Percentiles rank a stretch among this genome's conserved stretches.
phyloP scores from a whole-genome alignment of 192 early-diverging fungal species.

The Podila clonocystis region DNA sequence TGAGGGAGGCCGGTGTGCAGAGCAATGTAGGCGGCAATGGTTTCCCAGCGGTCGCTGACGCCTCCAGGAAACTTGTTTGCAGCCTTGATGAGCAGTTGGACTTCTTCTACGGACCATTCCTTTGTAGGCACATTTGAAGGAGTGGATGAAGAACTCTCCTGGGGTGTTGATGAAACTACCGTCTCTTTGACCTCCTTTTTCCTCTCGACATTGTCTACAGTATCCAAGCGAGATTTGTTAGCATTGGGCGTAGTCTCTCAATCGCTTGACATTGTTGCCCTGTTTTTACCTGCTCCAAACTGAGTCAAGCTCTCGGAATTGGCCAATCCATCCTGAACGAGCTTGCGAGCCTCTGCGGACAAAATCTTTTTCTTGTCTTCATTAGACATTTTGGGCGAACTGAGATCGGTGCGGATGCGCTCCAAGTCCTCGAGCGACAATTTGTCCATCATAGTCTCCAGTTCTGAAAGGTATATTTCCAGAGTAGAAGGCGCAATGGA shows the following conservation, averaged over 20 bases:
- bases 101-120: constrained; percentile 78
- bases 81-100: constrained; percentile 79
- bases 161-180: neutral
- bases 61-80: constrained; percentile 86
- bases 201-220: constrained; percentile 20
- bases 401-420: constrained; percentile 45
- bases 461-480: constrained; percentile 57
- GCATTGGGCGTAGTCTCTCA: neutral
- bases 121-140: constrained; percentile 16
- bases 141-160: neutral
- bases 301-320: constrained; percentile 40
- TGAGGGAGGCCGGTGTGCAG: constrained; percentile 70
- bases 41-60: constrained; percentile 79
- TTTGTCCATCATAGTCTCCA: constrained; percentile 66
- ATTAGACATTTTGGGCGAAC: constrained; percentile 13
- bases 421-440: constrained; percentile 54
- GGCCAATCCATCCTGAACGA: constrained; percentile 37
- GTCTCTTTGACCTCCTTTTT: neutral
- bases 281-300: constrained; percentile 45
- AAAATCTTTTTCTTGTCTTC: constrained; percentile 45
- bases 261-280: too few relatives aligned
- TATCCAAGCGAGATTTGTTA: neutral
- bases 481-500: constrained; percentile 27
- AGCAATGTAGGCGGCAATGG: constrained; percentile 81
- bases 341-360: constrained; percentile 28